phyloP scores from a whole-genome alignment of 208 protist genomes.

The Leishmania arabica region DNA sequence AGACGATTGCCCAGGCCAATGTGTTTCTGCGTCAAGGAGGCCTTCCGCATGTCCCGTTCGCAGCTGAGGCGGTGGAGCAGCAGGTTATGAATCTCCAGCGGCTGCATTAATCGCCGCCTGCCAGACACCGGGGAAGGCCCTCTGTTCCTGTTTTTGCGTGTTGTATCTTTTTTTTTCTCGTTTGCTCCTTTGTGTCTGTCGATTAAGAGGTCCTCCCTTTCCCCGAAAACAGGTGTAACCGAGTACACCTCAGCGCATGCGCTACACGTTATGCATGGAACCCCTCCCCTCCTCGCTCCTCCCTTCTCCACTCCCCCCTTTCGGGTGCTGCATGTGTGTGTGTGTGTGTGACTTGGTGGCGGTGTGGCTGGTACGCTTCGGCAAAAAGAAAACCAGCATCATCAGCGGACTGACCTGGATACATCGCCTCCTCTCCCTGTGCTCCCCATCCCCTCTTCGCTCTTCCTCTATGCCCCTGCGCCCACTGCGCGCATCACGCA shows the following conservation, averaged over 20 bases:
- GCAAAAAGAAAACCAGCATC: not conserved
- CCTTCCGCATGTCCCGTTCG: slow-evolving; percentile 49
- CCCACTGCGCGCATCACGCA: not conserved
- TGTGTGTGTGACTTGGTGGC: not conserved
- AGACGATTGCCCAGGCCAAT: slow-evolving; percentile 9
- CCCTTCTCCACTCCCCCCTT: not conserved
- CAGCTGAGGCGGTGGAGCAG: slow-evolving; percentile 25
- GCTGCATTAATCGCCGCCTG: slow-evolving; percentile 37
- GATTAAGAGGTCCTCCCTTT: not conserved
- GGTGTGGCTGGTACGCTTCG: not conserved
- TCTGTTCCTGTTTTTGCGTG: not conserved
- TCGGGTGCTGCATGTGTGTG: not conserved
- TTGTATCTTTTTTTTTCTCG: not conserved
- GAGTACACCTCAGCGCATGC: not conserved
- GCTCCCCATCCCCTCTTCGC: not conserved
- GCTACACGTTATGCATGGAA: not conserved
- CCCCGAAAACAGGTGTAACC: not conserved
- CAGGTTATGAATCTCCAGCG: slow-evolving; percentile 51
- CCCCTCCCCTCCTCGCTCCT: not conserved
- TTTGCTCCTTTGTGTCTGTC: not conserved
- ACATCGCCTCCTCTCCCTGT: not conserved
- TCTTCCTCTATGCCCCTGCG: slow-evolving; percentile 5
- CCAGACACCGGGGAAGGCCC: not conserved
- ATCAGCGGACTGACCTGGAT: not conserved
- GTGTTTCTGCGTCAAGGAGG: slow-evolving; percentile 6